These are phyloP conservation scores for Spinacia oleracea DNA, from an alignment of 179 eudicot species.

Conservation along the genomic window DNA sequence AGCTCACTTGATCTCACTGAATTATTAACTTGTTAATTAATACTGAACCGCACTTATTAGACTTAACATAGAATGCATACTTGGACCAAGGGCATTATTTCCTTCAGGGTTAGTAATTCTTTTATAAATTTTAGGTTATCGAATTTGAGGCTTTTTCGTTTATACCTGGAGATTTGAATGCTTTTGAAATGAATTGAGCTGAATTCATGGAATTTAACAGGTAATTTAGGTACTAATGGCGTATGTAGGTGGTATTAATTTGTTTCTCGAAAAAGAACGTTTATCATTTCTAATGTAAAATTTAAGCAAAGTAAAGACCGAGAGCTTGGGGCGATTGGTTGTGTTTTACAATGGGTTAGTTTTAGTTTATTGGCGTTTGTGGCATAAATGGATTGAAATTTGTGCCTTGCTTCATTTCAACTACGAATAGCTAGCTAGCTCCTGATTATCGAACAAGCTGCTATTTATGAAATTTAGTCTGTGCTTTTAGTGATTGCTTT, in stretches of 20 bases:
- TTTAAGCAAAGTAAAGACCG: neutral
- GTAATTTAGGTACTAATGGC: neutral
- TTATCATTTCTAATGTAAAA: neutral
- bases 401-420: neutral
- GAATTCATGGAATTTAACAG: neutral
- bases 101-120: slow-evolving; percentile 62
- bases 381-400: neutral
- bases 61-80: too few relatives aligned
- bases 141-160: neutral
- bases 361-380: neutral
- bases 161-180: neutral
- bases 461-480: slow-evolving; percentile 1
- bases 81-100: too few relatives aligned
- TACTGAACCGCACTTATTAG: too few relatives aligned
- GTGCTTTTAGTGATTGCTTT: neutral
- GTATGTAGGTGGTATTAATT: neutral
- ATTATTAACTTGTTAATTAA: too few relatives aligned
- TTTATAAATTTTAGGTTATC: slow-evolving; percentile 1
- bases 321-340: neutral
- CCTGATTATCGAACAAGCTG: neutral
- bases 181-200: neutral
- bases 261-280: neutral
- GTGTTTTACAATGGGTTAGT: neutral
- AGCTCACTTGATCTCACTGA: too few relatives aligned
- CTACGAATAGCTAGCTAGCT: neutral